Evolutionary conservation across 2,329 filamentous ascomycete species (phyloP).

Genomic region (Fusarium keratoplasticum): DNA sequence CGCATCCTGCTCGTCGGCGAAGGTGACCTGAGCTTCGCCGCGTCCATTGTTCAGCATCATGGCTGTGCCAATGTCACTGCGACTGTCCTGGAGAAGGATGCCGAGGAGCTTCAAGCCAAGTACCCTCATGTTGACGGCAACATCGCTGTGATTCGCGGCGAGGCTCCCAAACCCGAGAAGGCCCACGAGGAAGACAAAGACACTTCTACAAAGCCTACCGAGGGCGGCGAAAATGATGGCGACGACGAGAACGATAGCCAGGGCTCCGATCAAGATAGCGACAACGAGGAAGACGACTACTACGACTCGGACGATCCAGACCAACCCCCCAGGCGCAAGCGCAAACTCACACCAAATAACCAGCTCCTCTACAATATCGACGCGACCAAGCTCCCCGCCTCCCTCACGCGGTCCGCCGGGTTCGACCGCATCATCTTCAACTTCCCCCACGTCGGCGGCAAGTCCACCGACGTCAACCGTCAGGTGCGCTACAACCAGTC

Average conservation of each 20-base stretch:
- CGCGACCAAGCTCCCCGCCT: slow-evolving; percentile 69
- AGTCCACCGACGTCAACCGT: slow-evolving; percentile 91
- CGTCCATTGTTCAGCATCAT: slow-evolving; percentile 74
- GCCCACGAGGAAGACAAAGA: slow-evolving; percentile 10
- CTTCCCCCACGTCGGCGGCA: slow-evolving; percentile 95
- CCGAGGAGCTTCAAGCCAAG: slow-evolving; percentile 72
- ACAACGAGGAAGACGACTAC: slow-evolving; percentile 28
- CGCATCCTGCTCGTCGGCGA: slow-evolving; percentile 82
- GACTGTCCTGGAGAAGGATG: slow-evolving; percentile 72
- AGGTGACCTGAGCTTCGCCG: slow-evolving; percentile 83
- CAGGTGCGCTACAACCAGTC: slow-evolving; percentile 94
- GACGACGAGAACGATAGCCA: slow-evolving; percentile 17
- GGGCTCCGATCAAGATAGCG: slow-evolving; percentile 29
- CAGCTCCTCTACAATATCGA: slow-evolving; percentile 72
- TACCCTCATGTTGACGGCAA: slow-evolving; percentile 77
- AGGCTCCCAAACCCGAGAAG: slow-evolving; percentile 31
- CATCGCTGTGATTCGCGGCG: slow-evolving; percentile 61
- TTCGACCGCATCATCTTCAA: slow-evolving; percentile 93
- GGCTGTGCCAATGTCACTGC: slow-evolving; percentile 74
- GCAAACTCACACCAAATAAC: slow-evolving; percentile 42
- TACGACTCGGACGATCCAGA: slow-evolving; percentile 35
- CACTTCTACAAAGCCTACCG: not conserved
- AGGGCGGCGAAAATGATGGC: slow-evolving; percentile 6
- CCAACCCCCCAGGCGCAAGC: slow-evolving; percentile 27
- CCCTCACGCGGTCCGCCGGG: slow-evolving; percentile 52